Evolutionary conservation across 2,329 filamentous ascomycete genomes (phyloP).

Genomic region (Ophiostoma populinum): DNA sequence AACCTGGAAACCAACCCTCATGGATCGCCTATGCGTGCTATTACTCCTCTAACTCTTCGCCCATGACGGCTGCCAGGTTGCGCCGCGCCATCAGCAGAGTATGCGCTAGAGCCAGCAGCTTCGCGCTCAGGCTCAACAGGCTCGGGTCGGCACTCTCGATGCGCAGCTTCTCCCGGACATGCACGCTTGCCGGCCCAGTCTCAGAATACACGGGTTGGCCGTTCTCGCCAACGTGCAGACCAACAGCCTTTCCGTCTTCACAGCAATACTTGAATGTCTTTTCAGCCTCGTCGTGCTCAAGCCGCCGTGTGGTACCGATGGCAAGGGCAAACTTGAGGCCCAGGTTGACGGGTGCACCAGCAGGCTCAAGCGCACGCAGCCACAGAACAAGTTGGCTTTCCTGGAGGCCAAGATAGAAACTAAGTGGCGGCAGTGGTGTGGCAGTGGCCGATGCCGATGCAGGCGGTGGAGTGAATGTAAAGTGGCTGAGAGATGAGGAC

Average conservation of each 20-base stretch:
- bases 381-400: slow-evolving; percentile 55
- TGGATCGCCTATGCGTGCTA: background rate
- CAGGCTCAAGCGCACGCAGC: slow-evolving; percentile 53
- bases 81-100: slow-evolving; percentile 51
- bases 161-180: slow-evolving; percentile 74
- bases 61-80: slow-evolving; percentile 67
- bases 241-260: slow-evolving; percentile 9
- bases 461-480: no score
- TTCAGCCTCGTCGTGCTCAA: slow-evolving; percentile 67
- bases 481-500: slow-evolving; percentile 27
- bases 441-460: slow-evolving; percentile 12
- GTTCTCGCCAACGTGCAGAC: slow-evolving; percentile 5
- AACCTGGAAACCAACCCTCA: background rate
- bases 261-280: slow-evolving; percentile 49
- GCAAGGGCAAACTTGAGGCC: slow-evolving; percentile 53
- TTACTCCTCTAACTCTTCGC: slow-evolving; percentile 25
- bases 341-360: slow-evolving; percentile 40
- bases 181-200: slow-evolving; percentile 50
- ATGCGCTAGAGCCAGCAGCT: slow-evolving; percentile 61
- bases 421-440: slow-evolving; percentile 43
- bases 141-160: slow-evolving; percentile 83
- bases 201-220: slow-evolving; percentile 11
- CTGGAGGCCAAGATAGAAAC: slow-evolving; percentile 53
- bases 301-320: slow-evolving; percentile 44
- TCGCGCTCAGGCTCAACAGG: slow-evolving; percentile 66